Percentiles rank a stretch among this genome's conserved stretches.
These are phyloP conservation scores for Rusavskia elegans DNA, from an alignment of 495 filamentous ascomycete species.

Conservation along the genomic window DNA sequence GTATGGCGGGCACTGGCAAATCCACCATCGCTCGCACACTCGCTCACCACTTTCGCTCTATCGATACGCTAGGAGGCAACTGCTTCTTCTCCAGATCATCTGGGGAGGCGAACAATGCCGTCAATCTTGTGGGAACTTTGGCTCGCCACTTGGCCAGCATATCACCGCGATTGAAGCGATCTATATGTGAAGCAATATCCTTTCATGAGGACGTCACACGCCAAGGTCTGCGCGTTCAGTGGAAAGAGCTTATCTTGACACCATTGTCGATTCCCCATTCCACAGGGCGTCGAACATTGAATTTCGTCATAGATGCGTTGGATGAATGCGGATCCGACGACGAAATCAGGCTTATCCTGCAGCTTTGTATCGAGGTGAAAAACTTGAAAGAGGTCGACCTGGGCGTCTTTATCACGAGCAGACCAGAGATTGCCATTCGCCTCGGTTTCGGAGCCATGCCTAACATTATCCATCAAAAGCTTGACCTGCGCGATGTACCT, in stretches of 20 bases:
- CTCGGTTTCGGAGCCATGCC: slow-evolving; percentile 16
- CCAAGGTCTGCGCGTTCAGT: slow-evolving; percentile 29
- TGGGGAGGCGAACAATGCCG: slow-evolving; percentile 23
- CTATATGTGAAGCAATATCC: slow-evolving; percentile 23
- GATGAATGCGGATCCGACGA: slow-evolving; percentile 32
- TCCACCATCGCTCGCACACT: slow-evolving; percentile 25
- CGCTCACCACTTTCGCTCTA: slow-evolving; percentile 6
- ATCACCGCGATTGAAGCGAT: slow-evolving; percentile 14
- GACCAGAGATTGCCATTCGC: slow-evolving; percentile 29
- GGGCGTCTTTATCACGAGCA: slow-evolving; percentile 24
- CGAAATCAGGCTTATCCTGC: slow-evolving; percentile 23
- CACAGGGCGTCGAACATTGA: neutral
- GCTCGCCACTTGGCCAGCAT: slow-evolving; percentile 21
- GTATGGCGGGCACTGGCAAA: slow-evolving; percentile 29
- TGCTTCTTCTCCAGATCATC: slow-evolving; percentile 39
- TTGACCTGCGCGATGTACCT: slow-evolving; percentile 12
- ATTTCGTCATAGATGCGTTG: slow-evolving; percentile 34
- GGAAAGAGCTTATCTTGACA: slow-evolving; percentile 29
- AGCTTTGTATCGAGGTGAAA: slow-evolving; percentile 15
- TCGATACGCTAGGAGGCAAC: slow-evolving; percentile 17
- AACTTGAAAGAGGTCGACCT: slow-evolving; percentile 8
- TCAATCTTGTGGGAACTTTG: slow-evolving; percentile 29
- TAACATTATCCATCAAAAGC: slow-evolving; percentile 11
- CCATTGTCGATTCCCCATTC: slow-evolving; percentile 15
- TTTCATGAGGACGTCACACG: slow-evolving; percentile 18